Base-by-base conservation (phyloP, 2,329 filamentous ascomycete genomes). In the Sordariomycetes sp. region DNA sequence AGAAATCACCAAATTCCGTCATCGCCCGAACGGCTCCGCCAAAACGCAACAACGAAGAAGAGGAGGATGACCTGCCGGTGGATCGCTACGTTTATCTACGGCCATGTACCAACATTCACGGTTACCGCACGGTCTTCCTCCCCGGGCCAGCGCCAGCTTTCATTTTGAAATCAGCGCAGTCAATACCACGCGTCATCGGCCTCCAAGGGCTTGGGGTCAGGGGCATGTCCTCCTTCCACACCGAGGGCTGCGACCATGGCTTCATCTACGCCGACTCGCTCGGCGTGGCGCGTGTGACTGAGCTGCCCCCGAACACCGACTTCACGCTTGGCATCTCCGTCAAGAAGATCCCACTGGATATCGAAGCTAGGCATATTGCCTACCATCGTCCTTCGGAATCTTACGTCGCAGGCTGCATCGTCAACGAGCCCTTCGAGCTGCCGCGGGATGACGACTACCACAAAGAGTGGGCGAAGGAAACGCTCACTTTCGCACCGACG, bases 371-470 rank as follows among this genome's bases (percentile, higher is more conserved):
- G 40, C 73, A 77, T 3, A 59, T 96, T 12, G 71, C 82, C 1
- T 94, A 88, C 50, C 88, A 94, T 49, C 65, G 79, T 3, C 73
- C 78, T 0, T 81, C 81, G 27, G 75, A 77, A 16, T 75, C 82
- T 1, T 95, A 94, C 49, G 75, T 86, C 3, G 63, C 90, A 12
- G 85, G 78, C 4, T 88, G 84, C 36, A 82, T 78, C 41, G 64
- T 66, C 7, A 51, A 58, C 18, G 75, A 80, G 32, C 75, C 79
- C 4, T 96, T 94, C 51, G 82, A 86, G 54, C 70, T 95, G 16
- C 86, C 86, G 2, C 84, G 84, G 34, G 86, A 94, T 45, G 88
- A 88, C 42, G 80, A 94, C 38, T 78, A 86, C 41, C 84, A 93
- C 45, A 72, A 72, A 40, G 84, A 92, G 42, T 90, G 87, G 76